phyloP scores from a whole-genome alignment of 2,329 filamentous ascomycete species.

The Epichloe sp. region DNA sequence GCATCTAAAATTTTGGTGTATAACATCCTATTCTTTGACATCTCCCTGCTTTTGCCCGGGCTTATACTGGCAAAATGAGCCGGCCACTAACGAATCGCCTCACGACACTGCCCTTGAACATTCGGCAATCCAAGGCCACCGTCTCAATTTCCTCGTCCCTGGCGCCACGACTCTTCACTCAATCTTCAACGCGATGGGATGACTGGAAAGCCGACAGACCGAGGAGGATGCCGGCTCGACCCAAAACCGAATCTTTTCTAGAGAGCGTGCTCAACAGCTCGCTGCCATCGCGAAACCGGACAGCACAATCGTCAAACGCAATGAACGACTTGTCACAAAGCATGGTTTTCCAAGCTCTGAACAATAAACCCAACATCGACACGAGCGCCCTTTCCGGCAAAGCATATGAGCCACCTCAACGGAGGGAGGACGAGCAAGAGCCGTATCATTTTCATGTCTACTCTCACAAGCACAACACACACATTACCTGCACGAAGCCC shows the following conservation, averaged over 20 bases:
- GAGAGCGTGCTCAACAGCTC: constrained; percentile 21
- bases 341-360: constrained; percentile 26
- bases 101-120: constrained; percentile 24
- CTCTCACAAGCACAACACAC: constrained; percentile 85
- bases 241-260: constrained; percentile 18
- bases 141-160: constrained; percentile 11
- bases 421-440: constrained; percentile 31
- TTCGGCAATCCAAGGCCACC: constrained; percentile 13
- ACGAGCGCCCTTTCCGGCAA: constrained; percentile 18
- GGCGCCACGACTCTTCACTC: constrained; percentile 24
- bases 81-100: constrained; percentile 29
- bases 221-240: constrained; percentile 12
- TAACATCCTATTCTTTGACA: not conserved
- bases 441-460: constrained; percentile 82
- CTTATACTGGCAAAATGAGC: constrained; percentile 27
- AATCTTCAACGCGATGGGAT: constrained; percentile 20
- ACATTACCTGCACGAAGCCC: constrained; percentile 79
- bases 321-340: constrained; percentile 24
- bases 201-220: constrained; percentile 12
- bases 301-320: constrained; percentile 14
- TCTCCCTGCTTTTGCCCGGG: not conserved
- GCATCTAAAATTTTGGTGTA: not conserved
- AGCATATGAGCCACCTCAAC: constrained; percentile 10
- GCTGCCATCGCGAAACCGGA: constrained; percentile 8
- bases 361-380: constrained; percentile 20